Conservation (phyloP, 345 rosid species). For the Linum tenue region DNA sequence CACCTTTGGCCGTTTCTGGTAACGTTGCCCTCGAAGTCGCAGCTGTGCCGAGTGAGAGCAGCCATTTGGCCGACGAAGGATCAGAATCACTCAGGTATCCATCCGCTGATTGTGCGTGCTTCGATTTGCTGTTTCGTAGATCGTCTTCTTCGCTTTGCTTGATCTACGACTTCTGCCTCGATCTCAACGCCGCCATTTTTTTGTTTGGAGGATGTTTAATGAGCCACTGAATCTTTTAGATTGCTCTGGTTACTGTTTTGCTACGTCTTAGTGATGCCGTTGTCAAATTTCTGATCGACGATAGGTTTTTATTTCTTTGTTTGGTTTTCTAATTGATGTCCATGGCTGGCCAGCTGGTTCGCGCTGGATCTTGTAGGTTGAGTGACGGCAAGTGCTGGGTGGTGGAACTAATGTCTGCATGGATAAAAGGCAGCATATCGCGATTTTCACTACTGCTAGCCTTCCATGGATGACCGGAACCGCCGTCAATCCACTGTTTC, state of each 20-base stretch:
- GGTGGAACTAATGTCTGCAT: constrained; percentile 29
- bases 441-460: constrained; percentile 85
- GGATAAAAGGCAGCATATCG: constrained; percentile 57
- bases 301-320: neutral
- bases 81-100: neutral
- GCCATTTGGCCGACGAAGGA: no score
- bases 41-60: no score
- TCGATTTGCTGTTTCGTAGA: neutral
- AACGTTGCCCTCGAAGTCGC: no score
- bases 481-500: constrained; percentile 89
- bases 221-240: neutral
- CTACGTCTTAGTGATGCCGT: neutral
- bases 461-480: constrained; percentile 99
- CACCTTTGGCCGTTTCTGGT: no score
- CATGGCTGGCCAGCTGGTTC: neutral
- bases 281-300: neutral
- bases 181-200: neutral
- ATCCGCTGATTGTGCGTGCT: neutral
- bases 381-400: neutral
- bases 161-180: no score
- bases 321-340: neutral
- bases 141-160: neutral
- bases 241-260: neutral
- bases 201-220: no score
- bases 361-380: neutral